Evolutionary conservation across 2,329 filamentous ascomycete genomes (phyloP).

Genomic region (Aspergillus arachidicola): DNA sequence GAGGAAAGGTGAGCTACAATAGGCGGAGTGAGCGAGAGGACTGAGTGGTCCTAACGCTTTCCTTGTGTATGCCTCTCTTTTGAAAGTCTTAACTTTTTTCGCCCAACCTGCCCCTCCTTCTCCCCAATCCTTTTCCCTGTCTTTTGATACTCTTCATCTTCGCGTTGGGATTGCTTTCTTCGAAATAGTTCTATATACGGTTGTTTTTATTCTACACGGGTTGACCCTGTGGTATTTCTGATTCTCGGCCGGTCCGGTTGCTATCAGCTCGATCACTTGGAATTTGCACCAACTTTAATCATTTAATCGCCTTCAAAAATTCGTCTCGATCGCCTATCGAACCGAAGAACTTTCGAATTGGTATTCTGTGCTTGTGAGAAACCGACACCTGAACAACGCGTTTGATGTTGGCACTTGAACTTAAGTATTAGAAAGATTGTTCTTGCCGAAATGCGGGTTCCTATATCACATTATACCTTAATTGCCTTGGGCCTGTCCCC

Average conservation of each 20-base stretch:
- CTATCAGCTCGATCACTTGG: background rate
- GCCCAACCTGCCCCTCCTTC: background rate
- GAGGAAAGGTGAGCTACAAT: background rate
- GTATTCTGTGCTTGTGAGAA: background rate
- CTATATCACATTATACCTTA: slow-evolving; percentile 24
- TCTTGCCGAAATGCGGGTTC: slow-evolving; percentile 28
- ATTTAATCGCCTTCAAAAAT: background rate
- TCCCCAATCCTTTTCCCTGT: background rate
- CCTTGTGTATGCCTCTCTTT: background rate
- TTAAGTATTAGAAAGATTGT: background rate
- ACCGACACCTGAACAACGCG: background rate
- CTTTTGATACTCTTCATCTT: background rate
- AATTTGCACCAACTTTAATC: background rate
- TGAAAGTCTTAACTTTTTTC: background rate
- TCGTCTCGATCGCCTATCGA: background rate
- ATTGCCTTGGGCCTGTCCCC: slow-evolving; percentile 32
- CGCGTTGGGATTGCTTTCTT: background rate
- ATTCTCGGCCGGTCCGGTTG: slow-evolving; percentile 13
- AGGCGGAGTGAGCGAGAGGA: background rate
- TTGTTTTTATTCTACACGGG: slow-evolving; percentile 24
- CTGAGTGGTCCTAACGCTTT: background rate
- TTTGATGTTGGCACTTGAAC: background rate
- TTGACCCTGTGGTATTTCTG: slow-evolving; percentile 31
- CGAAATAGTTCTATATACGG: background rate
- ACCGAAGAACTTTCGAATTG: slow-evolving; percentile 1